Percentiles rank a stretch among this genome's conserved stretches.
phyloP scores from a whole-genome alignment of 768 basidiomycete species.

The Suillus alpinus region DNA sequence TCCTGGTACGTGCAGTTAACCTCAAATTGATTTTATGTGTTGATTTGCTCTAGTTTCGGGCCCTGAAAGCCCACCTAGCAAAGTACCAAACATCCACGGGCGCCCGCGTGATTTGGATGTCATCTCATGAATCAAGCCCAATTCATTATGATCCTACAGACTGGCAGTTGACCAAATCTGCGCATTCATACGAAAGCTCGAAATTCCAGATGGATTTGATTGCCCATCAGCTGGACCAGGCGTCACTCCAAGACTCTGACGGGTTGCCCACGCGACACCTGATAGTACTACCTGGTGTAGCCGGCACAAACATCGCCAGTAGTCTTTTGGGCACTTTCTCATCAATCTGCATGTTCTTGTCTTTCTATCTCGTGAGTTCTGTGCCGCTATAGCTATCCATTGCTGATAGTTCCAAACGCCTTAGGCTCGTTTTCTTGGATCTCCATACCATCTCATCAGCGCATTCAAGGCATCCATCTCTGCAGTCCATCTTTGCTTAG shows the following conservation, averaged over 20 bases:
- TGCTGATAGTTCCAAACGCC: constrained; percentile 4
- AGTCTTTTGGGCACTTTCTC: constrained; percentile 45
- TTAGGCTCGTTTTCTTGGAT: constrained; percentile 69
- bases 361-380: constrained; percentile 63
- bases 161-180: constrained; percentile 65
- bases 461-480: constrained; percentile 66
- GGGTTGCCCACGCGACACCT: constrained; percentile 45
- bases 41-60: constrained; percentile 51
- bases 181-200: constrained; percentile 62
- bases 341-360: constrained; percentile 45
- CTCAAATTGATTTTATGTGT: background rate
- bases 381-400: background rate
- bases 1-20: constrained; percentile 50
- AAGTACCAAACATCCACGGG: constrained; percentile 41
- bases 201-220: constrained; percentile 82
- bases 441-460: constrained; percentile 60
- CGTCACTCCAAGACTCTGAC: constrained; percentile 28
- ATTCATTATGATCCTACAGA: constrained; percentile 58
- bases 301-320: constrained; percentile 57
- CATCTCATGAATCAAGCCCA: constrained; percentile 63
- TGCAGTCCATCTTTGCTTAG: constrained; percentile 64
- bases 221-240: constrained; percentile 49
- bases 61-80: constrained; percentile 51
- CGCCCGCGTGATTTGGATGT: constrained; percentile 75
- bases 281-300: constrained; percentile 68